Percentiles rank a stretch among this genome's conserved stretches.
phyloP scores from a whole-genome alignment of 306 rosid species.

The Hylodesmum podocarpum region DNA sequence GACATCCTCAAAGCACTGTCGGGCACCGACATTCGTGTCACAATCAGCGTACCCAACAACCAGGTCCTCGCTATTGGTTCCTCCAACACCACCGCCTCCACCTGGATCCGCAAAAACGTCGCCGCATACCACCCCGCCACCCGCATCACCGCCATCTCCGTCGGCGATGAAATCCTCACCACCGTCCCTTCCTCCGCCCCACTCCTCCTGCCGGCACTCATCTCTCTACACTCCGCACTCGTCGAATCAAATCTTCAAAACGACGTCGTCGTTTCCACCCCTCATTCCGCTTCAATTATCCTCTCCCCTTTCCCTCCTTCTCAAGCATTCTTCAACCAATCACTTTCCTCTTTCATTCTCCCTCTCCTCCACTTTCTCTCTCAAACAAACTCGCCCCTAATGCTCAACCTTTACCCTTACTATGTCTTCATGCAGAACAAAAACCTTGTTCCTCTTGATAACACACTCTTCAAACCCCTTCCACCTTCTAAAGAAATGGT shows the following conservation, averaged over 20 bases:
- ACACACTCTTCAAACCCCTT: slow-evolving; percentile 70
- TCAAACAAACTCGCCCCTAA: slow-evolving; percentile 60
- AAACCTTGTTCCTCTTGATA: slow-evolving; percentile 71
- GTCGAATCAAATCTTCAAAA: slow-evolving; percentile 62
- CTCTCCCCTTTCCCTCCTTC: slow-evolving; percentile 88
- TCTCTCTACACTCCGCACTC: slow-evolving; percentile 64
- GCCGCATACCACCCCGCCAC: slow-evolving; percentile 66
- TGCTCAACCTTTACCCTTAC: slow-evolving; percentile 87
- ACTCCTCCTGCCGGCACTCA: slow-evolving; percentile 65
- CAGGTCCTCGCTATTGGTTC: slow-evolving; percentile 85
- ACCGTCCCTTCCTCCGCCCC: slow-evolving; percentile 71
- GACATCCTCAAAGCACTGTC: slow-evolving; percentile 66
- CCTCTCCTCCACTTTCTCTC: slow-evolving; percentile 74
- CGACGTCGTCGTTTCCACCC: slow-evolving; percentile 66
- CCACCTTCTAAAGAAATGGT: slow-evolving; percentile 77
- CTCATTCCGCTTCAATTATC: slow-evolving; percentile 66
- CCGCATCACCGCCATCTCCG: slow-evolving; percentile 59
- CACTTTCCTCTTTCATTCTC: slow-evolving; percentile 35
- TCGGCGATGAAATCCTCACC: slow-evolving; percentile 86
- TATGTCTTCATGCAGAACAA: slow-evolving; percentile 86
- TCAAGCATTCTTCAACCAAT: slow-evolving; percentile 81
- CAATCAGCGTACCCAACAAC: slow-evolving; percentile 78
- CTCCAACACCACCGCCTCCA: slow-evolving; percentile 72
- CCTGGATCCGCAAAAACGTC: slow-evolving; percentile 73
- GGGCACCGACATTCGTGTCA: slow-evolving; percentile 60